Conservation (phyloP, 257 asterid species). For the Hygrophila difformis region DNA sequence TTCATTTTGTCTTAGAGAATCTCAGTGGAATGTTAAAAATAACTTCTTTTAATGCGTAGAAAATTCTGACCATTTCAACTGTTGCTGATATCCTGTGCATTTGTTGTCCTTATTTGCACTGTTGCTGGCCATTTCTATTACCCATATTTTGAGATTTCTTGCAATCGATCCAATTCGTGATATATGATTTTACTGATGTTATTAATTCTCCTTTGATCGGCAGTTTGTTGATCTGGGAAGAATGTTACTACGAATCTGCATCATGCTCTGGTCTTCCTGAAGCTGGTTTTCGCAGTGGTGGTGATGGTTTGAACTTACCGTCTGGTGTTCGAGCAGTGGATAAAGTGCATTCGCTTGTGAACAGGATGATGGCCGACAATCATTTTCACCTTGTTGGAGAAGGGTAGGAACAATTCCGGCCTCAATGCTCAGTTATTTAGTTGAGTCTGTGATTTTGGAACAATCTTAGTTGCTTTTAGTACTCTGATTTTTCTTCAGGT, state of each 20-base stretch:
- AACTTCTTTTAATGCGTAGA: constrained; percentile 19
- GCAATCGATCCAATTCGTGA: neutral
- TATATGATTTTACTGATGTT: constrained; percentile 5
- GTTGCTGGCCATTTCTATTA: too few relatives aligned
- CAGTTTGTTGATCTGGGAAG: constrained; percentile 95
- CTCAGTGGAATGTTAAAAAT: constrained; percentile 19
- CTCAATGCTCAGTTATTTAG: constrained; percentile 3
- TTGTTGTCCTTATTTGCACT: constrained; percentile 19
- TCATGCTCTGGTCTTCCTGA: constrained; percentile 19
- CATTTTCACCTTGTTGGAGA: constrained; percentile 74
- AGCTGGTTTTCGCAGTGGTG: too few relatives aligned
- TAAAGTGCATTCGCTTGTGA: constrained; percentile 54
- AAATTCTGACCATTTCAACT: constrained; percentile 20
- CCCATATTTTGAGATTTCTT: too few relatives aligned
- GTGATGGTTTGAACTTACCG: constrained; percentile 10
- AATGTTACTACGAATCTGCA: constrained; percentile 56
- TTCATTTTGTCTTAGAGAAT: constrained; percentile 53
- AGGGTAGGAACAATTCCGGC: constrained; percentile 43
- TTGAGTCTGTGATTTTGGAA: neutral
- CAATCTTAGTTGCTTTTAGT: neutral
- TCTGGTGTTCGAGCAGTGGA: constrained; percentile 29
- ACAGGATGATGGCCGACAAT: constrained; percentile 82
- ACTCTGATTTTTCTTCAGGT: constrained; percentile 36
- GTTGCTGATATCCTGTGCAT: constrained; percentile 34
- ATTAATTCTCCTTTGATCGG: constrained; percentile 21